Evolutionary conservation across 129 eudicot genomes (phyloP).

Genomic region (Flaveria linearis): DNA sequence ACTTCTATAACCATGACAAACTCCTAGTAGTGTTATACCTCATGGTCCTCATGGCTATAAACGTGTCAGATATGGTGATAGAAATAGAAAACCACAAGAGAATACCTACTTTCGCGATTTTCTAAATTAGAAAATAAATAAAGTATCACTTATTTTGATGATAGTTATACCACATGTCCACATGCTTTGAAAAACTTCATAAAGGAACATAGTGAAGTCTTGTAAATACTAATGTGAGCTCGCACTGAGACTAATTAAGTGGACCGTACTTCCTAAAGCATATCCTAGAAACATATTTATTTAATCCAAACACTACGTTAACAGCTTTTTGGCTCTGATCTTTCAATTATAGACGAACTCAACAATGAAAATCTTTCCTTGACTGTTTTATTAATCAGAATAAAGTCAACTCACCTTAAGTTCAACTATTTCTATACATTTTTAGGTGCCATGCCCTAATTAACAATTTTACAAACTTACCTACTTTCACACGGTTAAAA

Average conservation of each 20-base stretch:
- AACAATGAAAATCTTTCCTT: neutral
- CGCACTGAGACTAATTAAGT: too few species aligned
- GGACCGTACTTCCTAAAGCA: too few species aligned
- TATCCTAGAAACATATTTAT: too few species aligned
- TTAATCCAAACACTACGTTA: neutral
- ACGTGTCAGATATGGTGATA: too few species aligned
- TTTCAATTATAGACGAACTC: neutral
- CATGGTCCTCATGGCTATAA: neutral
- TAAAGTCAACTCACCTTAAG: neutral
- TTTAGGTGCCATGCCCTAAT: neutral
- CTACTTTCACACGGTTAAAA: too few species aligned
- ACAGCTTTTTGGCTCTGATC: neutral
- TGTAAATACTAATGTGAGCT: too few species aligned
- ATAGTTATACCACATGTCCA: neutral
- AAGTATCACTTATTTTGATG: neutral
- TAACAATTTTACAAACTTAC: neutral
- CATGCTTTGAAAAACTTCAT: neutral
- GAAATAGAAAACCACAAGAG: neutral
- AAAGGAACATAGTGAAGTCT: too few species aligned
- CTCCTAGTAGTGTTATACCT: neutral
- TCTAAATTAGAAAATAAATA: neutral
- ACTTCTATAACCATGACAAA: neutral
- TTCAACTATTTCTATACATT: neutral
- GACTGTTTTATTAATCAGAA: slow-evolving; percentile 2
- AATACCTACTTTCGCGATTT: neutral